Conservation (phyloP, 306 rosid species). For the Sindora glabra region DNA sequence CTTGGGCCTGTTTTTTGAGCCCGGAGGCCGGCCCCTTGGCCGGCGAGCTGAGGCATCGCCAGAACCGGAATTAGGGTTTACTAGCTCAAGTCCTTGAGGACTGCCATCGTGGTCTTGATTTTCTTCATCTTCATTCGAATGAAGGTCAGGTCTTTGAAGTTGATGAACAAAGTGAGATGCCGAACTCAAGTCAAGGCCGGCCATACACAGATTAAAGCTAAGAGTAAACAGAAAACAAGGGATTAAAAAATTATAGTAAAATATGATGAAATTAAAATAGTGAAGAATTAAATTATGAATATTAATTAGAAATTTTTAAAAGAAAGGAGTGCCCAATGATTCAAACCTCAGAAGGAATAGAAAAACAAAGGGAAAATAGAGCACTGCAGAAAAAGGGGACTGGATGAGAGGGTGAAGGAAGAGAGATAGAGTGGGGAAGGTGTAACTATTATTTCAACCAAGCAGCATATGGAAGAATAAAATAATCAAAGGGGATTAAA, state of each 20-base stretch:
- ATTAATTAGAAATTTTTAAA: slow-evolving; percentile 1
- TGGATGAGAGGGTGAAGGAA: slow-evolving; percentile 15
- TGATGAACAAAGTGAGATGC: slow-evolving; percentile 84
- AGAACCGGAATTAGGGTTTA: slow-evolving; percentile 33
- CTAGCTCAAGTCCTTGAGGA: slow-evolving; percentile 42
- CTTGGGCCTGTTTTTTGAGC: slow-evolving; percentile 70
- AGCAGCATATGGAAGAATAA: slow-evolving; percentile 18
- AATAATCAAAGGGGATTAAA: slow-evolving; percentile 32
- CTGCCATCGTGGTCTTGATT: slow-evolving; percentile 27
- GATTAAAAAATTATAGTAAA: slow-evolving; percentile 18
- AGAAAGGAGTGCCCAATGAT: slow-evolving; percentile 35
- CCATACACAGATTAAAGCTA: slow-evolving; percentile 63
- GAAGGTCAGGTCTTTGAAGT: slow-evolving; percentile 66
- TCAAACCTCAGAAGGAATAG: slow-evolving; percentile 45
- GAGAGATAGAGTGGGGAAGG: slow-evolving; percentile 1
- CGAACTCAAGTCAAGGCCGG: slow-evolving; percentile 94
- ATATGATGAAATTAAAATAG: slow-evolving; percentile 19
- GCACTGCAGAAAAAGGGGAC: slow-evolving; percentile 28
- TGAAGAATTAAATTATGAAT: slow-evolving; percentile 6
- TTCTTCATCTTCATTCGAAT: slow-evolving; percentile 35
- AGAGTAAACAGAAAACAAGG: slow-evolving; percentile 31
- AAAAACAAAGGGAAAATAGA: slow-evolving; percentile 33
- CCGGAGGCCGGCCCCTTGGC: slow-evolving; percentile 74
- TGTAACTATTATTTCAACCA: slow-evolving; percentile 26
- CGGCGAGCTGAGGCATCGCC: slow-evolving; percentile 54